phyloP scores from a whole-genome alignment of 2,329 filamentous ascomycete genomes.

The Colletotrichum brevisporum region DNA sequence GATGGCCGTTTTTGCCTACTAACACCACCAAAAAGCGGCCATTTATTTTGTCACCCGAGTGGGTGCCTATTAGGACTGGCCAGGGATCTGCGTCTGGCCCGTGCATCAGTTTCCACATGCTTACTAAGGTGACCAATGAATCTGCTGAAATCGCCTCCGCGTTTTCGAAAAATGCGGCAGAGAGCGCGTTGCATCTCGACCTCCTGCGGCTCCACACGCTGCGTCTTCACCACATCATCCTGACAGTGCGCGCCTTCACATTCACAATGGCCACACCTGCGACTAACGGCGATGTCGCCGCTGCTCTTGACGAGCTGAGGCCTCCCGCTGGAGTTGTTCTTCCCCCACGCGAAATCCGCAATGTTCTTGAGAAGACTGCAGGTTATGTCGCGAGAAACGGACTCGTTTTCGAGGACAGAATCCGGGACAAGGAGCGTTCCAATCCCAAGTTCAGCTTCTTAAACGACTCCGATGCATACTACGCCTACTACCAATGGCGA shows the following conservation, averaged over 20 bases:
- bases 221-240: slow-evolving; percentile 36
- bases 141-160: slow-evolving; percentile 8
- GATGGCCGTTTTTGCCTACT: too few species aligned
- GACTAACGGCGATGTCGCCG: slow-evolving; percentile 67
- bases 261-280: slow-evolving; percentile 55
- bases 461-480: slow-evolving; percentile 83
- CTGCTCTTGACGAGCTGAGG: slow-evolving; percentile 76
- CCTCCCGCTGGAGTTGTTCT: slow-evolving; percentile 87
- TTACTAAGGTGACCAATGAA: slow-evolving; percentile 27
- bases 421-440: slow-evolving; percentile 85
- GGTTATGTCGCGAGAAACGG: slow-evolving; percentile 85
- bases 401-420: slow-evolving; percentile 81
- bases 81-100: not conserved
- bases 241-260: slow-evolving; percentile 32
- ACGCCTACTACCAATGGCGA: slow-evolving; percentile 92
- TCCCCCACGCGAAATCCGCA: slow-evolving; percentile 89
- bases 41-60: too few species aligned
- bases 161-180: slow-evolving; percentile 23
- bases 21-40: too few species aligned
- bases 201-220: slow-evolving; percentile 39
- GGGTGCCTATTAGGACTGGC: not conserved
- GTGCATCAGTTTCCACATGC: not conserved
- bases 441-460: slow-evolving; percentile 96
- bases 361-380: slow-evolving; percentile 91
- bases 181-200: slow-evolving; percentile 5